These are phyloP conservation scores for Cochlearia excelsa DNA, from an alignment of 345 rosid genomes.

Conservation along the genomic window DNA sequence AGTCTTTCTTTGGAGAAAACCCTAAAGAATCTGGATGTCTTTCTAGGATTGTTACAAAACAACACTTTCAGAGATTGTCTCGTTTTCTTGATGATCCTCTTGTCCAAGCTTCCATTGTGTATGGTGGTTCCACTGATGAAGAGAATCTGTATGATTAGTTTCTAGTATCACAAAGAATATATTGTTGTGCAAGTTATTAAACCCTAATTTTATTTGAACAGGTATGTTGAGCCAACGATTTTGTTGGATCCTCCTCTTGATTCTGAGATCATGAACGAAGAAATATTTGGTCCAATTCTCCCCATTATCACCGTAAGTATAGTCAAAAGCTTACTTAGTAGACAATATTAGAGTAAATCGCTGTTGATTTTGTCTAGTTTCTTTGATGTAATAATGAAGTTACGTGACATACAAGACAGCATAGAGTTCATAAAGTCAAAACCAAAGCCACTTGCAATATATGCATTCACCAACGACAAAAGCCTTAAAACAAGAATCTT, in stretches of 20 bases:
- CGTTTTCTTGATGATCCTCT: slow-evolving; percentile 55
- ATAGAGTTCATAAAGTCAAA: slow-evolving; percentile 61
- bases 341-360: neutral
- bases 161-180: slow-evolving; percentile 7
- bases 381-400: slow-evolving; percentile 35
- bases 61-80: slow-evolving; percentile 55
- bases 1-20: slow-evolving; percentile 56
- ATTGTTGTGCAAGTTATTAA: neutral
- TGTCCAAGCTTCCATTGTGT: slow-evolving; percentile 54
- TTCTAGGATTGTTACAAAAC: slow-evolving; percentile 49
- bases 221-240: slow-evolving; percentile 80
- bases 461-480: slow-evolving; percentile 77
- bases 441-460: slow-evolving; percentile 74
- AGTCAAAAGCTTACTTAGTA: neutral
- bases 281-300: slow-evolving; percentile 87
- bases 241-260: slow-evolving; percentile 76
- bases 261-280: slow-evolving; percentile 71
- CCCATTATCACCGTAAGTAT: slow-evolving; percentile 78
- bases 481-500: slow-evolving; percentile 54
- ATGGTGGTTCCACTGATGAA: slow-evolving; percentile 69
- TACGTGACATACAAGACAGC: slow-evolving; percentile 77
- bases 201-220: slow-evolving; percentile 28
- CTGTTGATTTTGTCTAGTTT: neutral
- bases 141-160: slow-evolving; percentile 50
- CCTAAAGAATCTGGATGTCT: slow-evolving; percentile 51